These are phyloP conservation scores for Porogramme epimiltina DNA, from an alignment of 1,284 basidiomycete genomes.

Conservation along the genomic window DNA sequence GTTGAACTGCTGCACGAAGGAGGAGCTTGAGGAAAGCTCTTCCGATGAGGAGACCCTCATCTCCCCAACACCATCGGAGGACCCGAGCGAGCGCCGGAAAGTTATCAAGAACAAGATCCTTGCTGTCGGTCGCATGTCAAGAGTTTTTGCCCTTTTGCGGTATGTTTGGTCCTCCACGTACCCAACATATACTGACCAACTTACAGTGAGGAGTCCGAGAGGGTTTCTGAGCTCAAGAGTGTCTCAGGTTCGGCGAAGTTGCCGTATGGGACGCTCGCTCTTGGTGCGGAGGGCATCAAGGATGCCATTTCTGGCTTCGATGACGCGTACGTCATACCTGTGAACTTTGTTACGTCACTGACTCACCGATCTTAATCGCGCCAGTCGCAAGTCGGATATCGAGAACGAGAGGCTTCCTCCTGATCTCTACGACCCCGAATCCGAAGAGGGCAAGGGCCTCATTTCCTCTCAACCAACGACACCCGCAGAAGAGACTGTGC, in stretches of 20 bases:
- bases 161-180: constrained; percentile 39
- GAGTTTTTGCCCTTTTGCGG: constrained; percentile 96
- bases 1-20: constrained; percentile 91
- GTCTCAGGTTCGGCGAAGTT: constrained; percentile 79
- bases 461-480: constrained; percentile 52
- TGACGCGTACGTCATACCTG: constrained; percentile 80
- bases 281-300: constrained; percentile 94
- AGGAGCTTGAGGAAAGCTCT: constrained; percentile 88
- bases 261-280: constrained; percentile 86
- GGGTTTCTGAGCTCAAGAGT: constrained; percentile 95
- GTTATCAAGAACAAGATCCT: constrained; percentile 98
- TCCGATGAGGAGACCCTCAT: constrained; percentile 62
- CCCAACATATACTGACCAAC: neutral
- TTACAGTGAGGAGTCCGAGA: constrained; percentile 93
- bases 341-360: constrained; percentile 37
- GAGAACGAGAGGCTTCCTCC: constrained; percentile 98
- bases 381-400: constrained; percentile 94
- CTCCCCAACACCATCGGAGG: constrained; percentile 47
- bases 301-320: constrained; percentile 94
- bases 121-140: constrained; percentile 94
- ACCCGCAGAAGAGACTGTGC: constrained; percentile 47
- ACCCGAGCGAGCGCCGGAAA: constrained; percentile 75
- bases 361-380: neutral
- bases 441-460: constrained; percentile 70
- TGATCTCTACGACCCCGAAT: constrained; percentile 89